These are phyloP conservation scores for Setaria viridis DNA, from an alignment of 202 grass and related monocot genomes.

Conservation along the genomic window DNA sequence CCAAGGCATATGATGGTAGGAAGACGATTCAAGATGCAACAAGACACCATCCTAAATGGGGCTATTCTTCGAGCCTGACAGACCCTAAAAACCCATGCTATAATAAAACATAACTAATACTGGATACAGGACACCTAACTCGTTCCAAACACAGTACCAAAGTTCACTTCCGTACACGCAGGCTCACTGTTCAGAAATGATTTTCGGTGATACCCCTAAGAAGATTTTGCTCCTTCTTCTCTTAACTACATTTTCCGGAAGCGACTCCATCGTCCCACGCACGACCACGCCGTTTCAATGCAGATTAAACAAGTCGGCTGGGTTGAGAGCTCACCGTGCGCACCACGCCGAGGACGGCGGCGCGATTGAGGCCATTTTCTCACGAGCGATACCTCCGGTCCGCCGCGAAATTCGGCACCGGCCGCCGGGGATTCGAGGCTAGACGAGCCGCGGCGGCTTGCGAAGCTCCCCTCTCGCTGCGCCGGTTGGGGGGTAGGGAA, in stretches of 20 bases:
- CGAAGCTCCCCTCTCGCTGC: not conserved
- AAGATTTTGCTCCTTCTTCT: not conserved
- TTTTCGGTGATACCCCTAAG: not conserved
- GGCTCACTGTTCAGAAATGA: not conserved
- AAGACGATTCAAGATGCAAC: not conserved
- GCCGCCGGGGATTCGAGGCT: not conserved
- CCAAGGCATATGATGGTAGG: not conserved
- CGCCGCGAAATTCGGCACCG: not conserved
- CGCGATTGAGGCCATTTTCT: constrained; percentile 36
- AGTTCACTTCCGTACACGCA: not conserved
- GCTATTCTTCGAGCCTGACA: not conserved
- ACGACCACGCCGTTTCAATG: not conserved
- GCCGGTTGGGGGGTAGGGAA: not conserved
- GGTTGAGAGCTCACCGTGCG: constrained; percentile 31
- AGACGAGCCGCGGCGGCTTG: constrained; percentile 17
- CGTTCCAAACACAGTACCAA: not conserved
- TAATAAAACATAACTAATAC: not conserved
- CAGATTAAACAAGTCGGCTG: not conserved
- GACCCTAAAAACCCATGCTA: not conserved
- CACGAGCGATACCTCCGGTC: not conserved
- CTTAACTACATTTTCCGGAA: not conserved
- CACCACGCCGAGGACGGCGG: constrained; percentile 32
- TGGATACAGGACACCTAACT: not conserved
- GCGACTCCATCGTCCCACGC: not conserved
- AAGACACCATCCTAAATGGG: not conserved